These are phyloP conservation scores for Pichia sp. DNA, from an alignment of 1,139 yeast genomes.

Conservation along the genomic window DNA sequence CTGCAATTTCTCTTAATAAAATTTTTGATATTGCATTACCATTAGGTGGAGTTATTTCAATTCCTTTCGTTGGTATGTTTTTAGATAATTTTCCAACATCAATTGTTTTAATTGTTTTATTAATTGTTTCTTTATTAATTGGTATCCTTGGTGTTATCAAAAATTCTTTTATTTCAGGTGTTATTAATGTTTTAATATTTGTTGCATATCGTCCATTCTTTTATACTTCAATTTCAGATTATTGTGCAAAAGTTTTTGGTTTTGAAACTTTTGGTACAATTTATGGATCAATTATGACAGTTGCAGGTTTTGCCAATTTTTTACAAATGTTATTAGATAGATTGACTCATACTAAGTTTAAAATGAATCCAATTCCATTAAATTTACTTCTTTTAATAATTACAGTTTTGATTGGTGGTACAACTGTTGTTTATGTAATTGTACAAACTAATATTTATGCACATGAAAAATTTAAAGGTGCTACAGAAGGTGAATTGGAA, in stretches of 20 bases:
- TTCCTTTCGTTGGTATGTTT: constrained; percentile 54
- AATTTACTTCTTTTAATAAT: constrained; percentile 39
- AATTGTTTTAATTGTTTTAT: constrained; percentile 38
- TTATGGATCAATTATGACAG: constrained; percentile 55
- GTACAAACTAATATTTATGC: constrained; percentile 19
- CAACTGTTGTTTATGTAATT: constrained; percentile 25
- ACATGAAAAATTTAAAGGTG: constrained; percentile 2
- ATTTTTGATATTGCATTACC: constrained; percentile 58
- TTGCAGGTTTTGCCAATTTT: constrained; percentile 52
- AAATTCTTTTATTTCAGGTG: constrained; percentile 27
- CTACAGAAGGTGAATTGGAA: not conserved
- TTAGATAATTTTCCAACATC: constrained; percentile 50
- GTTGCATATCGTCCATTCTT: constrained; percentile 58
- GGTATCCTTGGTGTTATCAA: constrained; percentile 36
- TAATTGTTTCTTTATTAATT: constrained; percentile 40
- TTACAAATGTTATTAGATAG: constrained; percentile 48
- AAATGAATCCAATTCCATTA: constrained; percentile 54
- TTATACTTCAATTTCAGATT: constrained; percentile 57
- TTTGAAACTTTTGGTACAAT: constrained; percentile 82
- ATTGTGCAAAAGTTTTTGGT: constrained; percentile 86
- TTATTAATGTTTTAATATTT: constrained; percentile 45
- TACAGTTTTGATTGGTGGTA: constrained; percentile 41
- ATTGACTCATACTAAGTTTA: constrained; percentile 45
- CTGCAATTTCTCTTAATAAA: constrained; percentile 45
- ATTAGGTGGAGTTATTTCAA: constrained; percentile 51